phyloP scores from a whole-genome alignment of 208 protist species.

The Acanthamoeba pearcei region DNA sequence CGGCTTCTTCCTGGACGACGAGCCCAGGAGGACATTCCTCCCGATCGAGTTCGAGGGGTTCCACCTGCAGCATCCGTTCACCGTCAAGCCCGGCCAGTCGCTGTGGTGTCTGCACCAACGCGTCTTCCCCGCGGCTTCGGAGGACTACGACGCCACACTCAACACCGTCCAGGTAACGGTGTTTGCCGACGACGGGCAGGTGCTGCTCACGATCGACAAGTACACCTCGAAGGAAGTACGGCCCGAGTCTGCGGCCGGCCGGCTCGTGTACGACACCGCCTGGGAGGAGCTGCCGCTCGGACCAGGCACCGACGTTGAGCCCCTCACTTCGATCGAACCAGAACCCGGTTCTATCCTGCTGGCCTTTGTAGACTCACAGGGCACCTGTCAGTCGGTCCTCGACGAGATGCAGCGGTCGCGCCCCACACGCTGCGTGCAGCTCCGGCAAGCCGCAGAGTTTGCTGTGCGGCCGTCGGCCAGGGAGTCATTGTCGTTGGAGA shows the following conservation, averaged over 20 bases:
- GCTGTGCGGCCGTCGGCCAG: too few species aligned
- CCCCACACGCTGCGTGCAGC: not conserved
- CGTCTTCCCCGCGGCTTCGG: not conserved
- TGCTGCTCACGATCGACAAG: slow-evolving; percentile 2
- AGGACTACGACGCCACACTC: not conserved
- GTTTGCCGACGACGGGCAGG: slow-evolving; percentile 1
- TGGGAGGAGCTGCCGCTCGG: not conserved
- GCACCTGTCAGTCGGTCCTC: not conserved
- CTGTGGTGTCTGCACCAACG: slow-evolving; percentile 52
- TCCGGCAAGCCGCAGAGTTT: not conserved
- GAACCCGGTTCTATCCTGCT: not conserved
- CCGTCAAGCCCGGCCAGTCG: not conserved
- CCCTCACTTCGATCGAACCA: not conserved
- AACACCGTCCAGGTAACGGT: not conserved
- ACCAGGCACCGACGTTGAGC: not conserved
- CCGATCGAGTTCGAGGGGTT: slow-evolving; percentile 44
- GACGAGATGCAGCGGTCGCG: not conserved
- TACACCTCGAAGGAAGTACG: slow-evolving; percentile 27
- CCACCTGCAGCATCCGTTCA: not conserved
- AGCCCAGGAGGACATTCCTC: not conserved
- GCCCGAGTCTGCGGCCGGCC: not conserved
- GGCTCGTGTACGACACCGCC: slow-evolving; percentile 31
- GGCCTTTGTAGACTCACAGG: not conserved
- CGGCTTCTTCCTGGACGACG: not conserved
- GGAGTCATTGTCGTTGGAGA: too few species aligned